Evolutionary conservation across 345 rosid genomes (phyloP), one percentile per base, ranked within the genome.

Genomic region (Eucalyptus tenuipes): DNA sequence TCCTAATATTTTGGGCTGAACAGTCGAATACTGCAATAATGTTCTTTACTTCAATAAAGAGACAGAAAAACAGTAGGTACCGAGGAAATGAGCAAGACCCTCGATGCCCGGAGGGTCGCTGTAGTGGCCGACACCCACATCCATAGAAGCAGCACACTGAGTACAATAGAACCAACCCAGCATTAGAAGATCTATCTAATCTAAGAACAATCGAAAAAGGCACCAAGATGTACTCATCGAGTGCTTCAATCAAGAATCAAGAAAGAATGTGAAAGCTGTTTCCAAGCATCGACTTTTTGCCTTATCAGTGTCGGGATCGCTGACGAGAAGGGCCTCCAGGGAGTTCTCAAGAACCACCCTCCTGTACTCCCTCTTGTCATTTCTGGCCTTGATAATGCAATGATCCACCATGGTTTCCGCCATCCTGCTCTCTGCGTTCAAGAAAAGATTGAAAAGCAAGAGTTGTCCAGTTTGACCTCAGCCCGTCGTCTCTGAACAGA

Each of bases 101-200:
- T 96, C 98, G 29, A 97, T 93, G 81, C 98, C 99, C 84, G 57
- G 93, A 10, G 99, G 98, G 92, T 97, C 97, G 86, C 94, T 91
- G 92, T 94, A 96, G 79, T 94, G 90, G 88, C 99, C 99, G 53
- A 97, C 95, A 85, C 94, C 88, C 85, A 97, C 99, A 89, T 93
- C 86, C 99, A 97, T 97, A 49, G 96, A 95, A 90, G 98, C 99
- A 88, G 99, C 98, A 91, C 99, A 96, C 99, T 97, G 91, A 91
- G 90, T 49, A 88, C 31, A 87, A 50, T 17, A 5, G 49, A 68
- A 48, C 8, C 14, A 40, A 64, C 52, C 16, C 84, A 40, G 47
- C 84, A 40, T 37, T 37, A 37, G 47, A 75, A 75, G 44, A 75
- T 75, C 29, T 2, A 40, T 75, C 47, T 22, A 40, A 75, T 75